Base-by-base conservation (phyloP, 2,329 filamentous ascomycete genomes). In the Pseudogymnoascus pannorum region DNA sequence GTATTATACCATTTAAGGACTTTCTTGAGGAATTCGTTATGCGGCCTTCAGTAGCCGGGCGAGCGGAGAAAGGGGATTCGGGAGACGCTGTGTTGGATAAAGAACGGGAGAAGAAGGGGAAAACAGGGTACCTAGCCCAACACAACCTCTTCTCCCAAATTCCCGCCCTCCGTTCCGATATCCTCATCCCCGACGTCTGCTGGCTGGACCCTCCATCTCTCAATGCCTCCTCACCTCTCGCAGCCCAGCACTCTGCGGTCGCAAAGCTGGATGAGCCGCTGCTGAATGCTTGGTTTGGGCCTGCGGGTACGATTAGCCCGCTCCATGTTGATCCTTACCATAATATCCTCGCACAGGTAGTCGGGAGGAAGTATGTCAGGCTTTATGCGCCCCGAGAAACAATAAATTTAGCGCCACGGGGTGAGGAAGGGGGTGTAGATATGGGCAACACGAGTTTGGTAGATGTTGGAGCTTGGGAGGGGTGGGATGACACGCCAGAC, bases 271-370 rank as follows among this genome's bases (percentile, higher is more conserved):
- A 78, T 5, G 80, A 84, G 20, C 91, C 91, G 0, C 77, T 89
- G 44, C 79, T 95, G 16, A 96, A 97, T 73, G 92, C 91, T 6
- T 99, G 94, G 94, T 88, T 97, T 65, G 94, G 94, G 0, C 94
- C 94, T 0, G 79, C 86, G 0, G 87, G 86, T 58, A 97, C 94
- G 0, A 92, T 96, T 65, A 96, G 92, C 0, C 94, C 94, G 1
- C 78, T 97, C 0, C 94, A 99, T 73, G 95, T 91, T 1, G 94
- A 97, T 70, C 91, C 89, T 1, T 95, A 97, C 72, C 91, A 97
- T 71, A 97, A 97, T 70, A 84, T 97, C 57, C 82, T 97, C 4
- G 87, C 87, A 22, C 94, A 97, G 73, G 89, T 95, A 0, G 89
- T 96, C 0, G 94, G 94, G 0, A 80, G 83, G 62, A 99, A 99